Evolutionary conservation across 1,284 basidiomycete genomes (phyloP).

Genomic region (Ceraceosorus bombacis): DNA sequence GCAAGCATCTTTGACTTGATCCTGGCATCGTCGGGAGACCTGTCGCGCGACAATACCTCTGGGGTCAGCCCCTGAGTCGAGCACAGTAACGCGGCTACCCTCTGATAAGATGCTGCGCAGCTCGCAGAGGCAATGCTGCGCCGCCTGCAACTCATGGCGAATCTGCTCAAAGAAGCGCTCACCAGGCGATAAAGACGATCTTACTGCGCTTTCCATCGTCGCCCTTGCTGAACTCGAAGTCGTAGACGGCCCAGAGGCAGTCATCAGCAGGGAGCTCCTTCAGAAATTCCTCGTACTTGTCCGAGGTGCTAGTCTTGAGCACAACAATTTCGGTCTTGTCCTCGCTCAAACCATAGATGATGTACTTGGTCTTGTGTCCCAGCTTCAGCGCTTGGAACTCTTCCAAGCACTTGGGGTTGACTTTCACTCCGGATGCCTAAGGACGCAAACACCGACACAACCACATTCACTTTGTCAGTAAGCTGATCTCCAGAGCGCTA

Average conservation of each 20-base stretch:
- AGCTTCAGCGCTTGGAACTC: slow-evolving; percentile 72
- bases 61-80: neutral
- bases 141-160: too few species aligned
- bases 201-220: slow-evolving; percentile 80
- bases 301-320: slow-evolving; percentile 32
- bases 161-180: slow-evolving; percentile 25
- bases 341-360: slow-evolving; percentile 68
- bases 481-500: too few species aligned
- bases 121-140: too few species aligned
- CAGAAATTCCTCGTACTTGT: slow-evolving; percentile 71
- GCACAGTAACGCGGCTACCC: too few species aligned
- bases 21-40: slow-evolving; percentile 80
- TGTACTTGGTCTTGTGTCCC: slow-evolving; percentile 74
- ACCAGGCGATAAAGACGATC: slow-evolving; percentile 77
- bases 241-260: slow-evolving; percentile 86
- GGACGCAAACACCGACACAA: neutral
- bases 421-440: slow-evolving; percentile 70
- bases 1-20: slow-evolving; percentile 92
- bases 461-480: too few species aligned
- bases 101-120: too few species aligned
- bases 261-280: slow-evolving; percentile 65
- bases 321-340: slow-evolving; percentile 58
- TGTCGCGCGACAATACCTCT: slow-evolving; percentile 44
- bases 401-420: slow-evolving; percentile 59
- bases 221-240: slow-evolving; percentile 76